phyloP scores from a whole-genome alignment of 2,329 filamentous ascomycete genomes.

The Paraconiothyrium brasiliense region DNA sequence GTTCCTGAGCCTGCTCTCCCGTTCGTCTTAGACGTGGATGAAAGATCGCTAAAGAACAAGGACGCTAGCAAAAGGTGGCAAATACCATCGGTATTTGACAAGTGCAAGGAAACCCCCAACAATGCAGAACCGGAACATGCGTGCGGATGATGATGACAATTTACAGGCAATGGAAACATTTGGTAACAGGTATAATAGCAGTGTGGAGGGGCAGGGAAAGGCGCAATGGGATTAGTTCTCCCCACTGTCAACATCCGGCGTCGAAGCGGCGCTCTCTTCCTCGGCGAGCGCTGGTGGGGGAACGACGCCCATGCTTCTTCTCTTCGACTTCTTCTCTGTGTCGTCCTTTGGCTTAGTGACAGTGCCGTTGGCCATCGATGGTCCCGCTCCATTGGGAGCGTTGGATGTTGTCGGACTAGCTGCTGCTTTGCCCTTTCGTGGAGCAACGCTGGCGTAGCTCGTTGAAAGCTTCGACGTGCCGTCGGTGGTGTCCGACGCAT shows the following conservation, averaged over 20 bases:
- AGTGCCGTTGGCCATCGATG: slow-evolving; percentile 35
- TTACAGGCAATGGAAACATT: slow-evolving; percentile 9
- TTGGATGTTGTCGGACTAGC: slow-evolving; percentile 29
- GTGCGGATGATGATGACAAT: slow-evolving; percentile 5
- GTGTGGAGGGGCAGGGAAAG: not conserved
- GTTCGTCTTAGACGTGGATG: not conserved
- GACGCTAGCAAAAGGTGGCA: slow-evolving; percentile 8
- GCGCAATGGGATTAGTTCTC: not conserved
- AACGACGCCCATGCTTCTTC: slow-evolving; percentile 41
- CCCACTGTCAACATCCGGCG: slow-evolving; percentile 31
- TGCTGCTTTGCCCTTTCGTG: slow-evolving; percentile 28
- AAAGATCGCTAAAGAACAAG: slow-evolving; percentile 6
- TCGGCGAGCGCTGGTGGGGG: slow-evolving; percentile 35
- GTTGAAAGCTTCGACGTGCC: slow-evolving; percentile 48
- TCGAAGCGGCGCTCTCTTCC: slow-evolving; percentile 38
- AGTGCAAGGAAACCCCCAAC: slow-evolving; percentile 2
- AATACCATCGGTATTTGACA: not conserved
- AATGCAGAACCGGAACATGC: slow-evolving; percentile 15
- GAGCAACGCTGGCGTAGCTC: slow-evolving; percentile 43
- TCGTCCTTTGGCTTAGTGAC: slow-evolving; percentile 34
- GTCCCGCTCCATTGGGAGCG: slow-evolving; percentile 20
- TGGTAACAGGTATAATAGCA: slow-evolving; percentile 3
- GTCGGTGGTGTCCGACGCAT: slow-evolving; percentile 46
- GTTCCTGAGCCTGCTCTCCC: not conserved
- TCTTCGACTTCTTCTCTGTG: slow-evolving; percentile 44